Base-by-base conservation (phyloP, 768 basidiomycete genomes). In the Phaeolepiota aurea region DNA sequence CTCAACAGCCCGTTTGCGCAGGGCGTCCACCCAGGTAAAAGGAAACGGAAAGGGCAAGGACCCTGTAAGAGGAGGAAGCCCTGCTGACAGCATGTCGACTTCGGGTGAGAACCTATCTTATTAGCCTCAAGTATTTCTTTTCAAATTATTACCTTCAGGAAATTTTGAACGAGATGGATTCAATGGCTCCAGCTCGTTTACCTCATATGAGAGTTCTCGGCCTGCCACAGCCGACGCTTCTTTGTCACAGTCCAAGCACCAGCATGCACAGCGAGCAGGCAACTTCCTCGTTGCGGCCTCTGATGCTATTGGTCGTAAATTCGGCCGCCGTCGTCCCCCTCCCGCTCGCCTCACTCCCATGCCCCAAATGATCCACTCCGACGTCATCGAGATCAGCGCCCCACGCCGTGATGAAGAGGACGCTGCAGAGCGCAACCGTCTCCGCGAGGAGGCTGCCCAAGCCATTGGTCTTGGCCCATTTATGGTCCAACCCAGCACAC, bases 391-490 rank as follows among this genome's bases (percentile, higher is more conserved):
- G 55, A 86, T 88, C 37, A 69, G 61, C 35, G 76, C 74, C 5
- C 65, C 58, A 31, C 61, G 60, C 34, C 62, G 66, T 35, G 77
- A 83, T 47, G 72, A 66, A 33, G 86, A 88, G 50, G 68, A 74
- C 36, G n/a, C 18, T 35, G 79, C 81, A 52, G 86, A 88, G 50
- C 74, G 87, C 7, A 75, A 82, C 46, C 74, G 83, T n/a, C 61
- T 89, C 21, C 66, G 84, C 21, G 80, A 82, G 41, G 77, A 74
- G 28, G 87, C 87, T 13, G 87, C 86, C 0, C 79, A 85, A 51
- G 75, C 81, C 10, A 78, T 89, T 35, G 87, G 87, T 4, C 64
- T 87, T 21, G 72, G 66, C 41, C 72, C 75, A 7, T 70, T 69
- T 22, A 63, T 76, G 32, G 52, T 71, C n/a, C 67, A 71, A 18